A percentile compares a stretch with the other conserved stretches of the same genome.
These are phyloP conservation scores for Aspergillus sp. DNA, from an alignment of 2,329 filamentous ascomycete genomes.

Conservation along the genomic window DNA sequence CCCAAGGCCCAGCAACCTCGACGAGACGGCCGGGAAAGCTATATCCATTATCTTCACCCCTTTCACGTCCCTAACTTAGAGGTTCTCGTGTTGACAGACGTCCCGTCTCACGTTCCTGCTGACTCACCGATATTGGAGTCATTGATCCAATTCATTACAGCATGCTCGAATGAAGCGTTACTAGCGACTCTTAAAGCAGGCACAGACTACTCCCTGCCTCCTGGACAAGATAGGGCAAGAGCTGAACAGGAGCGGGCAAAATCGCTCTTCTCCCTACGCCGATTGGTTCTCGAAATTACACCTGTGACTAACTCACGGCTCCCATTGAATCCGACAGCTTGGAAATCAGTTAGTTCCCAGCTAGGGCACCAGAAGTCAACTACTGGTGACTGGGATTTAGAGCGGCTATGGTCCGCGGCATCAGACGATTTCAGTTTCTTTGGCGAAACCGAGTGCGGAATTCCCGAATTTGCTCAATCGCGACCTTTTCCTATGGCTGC, in stretches of 20 bases:
- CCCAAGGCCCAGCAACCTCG: conserved; percentile 38
- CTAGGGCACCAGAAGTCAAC: conserved; percentile 56
- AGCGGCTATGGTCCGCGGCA: conserved; percentile 63
- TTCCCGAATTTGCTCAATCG: conserved; percentile 51
- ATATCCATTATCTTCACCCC: conserved; percentile 54
- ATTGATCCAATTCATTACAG: conserved; percentile 59
- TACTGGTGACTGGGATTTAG: conserved; percentile 63
- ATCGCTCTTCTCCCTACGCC: conserved; percentile 58
- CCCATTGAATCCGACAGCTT: conserved; percentile 31
- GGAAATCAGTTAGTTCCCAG: conserved; percentile 51
- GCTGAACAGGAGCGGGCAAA: conserved; percentile 55
- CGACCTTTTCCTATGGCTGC: conserved; percentile 50
- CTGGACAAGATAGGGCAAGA: conserved; percentile 55
- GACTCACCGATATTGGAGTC: conserved; percentile 48
- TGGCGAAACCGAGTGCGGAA: conserved; percentile 59
- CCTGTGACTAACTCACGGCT: conserved; percentile 31
- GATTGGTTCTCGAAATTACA: conserved; percentile 61
- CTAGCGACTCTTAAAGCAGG: conserved; percentile 58
- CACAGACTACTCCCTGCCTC: conserved; percentile 64
- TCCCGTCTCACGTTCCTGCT: conserved; percentile 52
- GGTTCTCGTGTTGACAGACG: conserved; percentile 61
- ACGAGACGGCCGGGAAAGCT: conserved; percentile 31
- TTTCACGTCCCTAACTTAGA: conserved; percentile 59
- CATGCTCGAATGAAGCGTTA: conserved; percentile 60
- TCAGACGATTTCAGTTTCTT: conserved; percentile 67